Base-by-base conservation (phyloP, 164 flowering plant genomes). In the Magnolia officinalis region DNA sequence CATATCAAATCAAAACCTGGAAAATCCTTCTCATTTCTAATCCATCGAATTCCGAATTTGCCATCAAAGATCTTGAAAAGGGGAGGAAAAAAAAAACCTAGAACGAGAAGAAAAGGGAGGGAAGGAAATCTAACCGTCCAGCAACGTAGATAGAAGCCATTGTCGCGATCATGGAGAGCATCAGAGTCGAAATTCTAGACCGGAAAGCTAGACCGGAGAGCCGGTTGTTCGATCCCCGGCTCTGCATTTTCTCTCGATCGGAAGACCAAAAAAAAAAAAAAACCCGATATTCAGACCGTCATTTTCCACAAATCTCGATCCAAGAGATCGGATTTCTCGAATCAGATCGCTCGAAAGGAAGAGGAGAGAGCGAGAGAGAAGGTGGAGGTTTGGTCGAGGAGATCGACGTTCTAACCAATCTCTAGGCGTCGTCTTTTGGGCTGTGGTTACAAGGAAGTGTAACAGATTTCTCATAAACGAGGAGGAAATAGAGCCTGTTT, bases 121-220 rank as follows among this genome's bases (percentile, higher is more conserved):
- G 31, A 26, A 66, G 13, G 29, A 2, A 9, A 66, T 79, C 84
- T 71, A 26, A 96, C 99, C 97, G 72, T 73, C 99, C 98, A 50
- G 98, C 98, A 23, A 96, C 94, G 71, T 92, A 96, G 26, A 94
- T 76, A 72, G 96, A 74, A 77, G 98, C 93, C 83, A 94, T 84
- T 50, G 91, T 84, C 24, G 98, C 94, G 58, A 94, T 77, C 98
- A 92, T 92, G 37, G 95, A 80, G 63, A 94, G 80, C 84, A 89
- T 75, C 2, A 93, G 86, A 45, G 85, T 75, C 2, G 90, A 89
- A 45, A 91, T 83, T 61, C 86, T 86, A 45, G 97, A 90, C 74
- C 90, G 87, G 71, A 76, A 66, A 23, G 75, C 85, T 84, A 85
- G 63, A 19, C 87, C 88, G 5, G 88, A 75, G 50, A 90, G 83